Evolutionary conservation across 192 early-diverging fungal genomes (phyloP).

Genomic region (Coemansia sp.): DNA sequence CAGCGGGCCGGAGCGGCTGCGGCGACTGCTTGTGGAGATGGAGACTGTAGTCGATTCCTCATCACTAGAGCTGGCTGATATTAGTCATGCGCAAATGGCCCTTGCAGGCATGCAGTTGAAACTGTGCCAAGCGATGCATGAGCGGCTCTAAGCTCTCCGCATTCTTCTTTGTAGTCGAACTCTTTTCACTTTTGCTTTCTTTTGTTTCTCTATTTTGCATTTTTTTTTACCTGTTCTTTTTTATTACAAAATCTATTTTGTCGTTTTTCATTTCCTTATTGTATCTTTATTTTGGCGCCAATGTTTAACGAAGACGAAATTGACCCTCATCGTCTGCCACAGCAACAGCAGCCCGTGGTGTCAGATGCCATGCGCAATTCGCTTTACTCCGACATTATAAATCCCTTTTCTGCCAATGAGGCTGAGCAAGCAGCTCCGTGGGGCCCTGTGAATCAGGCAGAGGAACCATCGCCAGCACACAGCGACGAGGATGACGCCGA

Average conservation of each 20-base stretch:
- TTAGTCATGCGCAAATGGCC: constrained; percentile 1
- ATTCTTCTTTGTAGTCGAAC: not conserved
- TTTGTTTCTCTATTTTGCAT: not conserved
- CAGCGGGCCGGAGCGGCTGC: constrained; percentile 11
- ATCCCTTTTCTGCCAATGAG: constrained; percentile 35
- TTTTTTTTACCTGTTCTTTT: not conserved
- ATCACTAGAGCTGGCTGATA: not conserved
- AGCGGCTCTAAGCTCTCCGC: not conserved
- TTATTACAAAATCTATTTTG: not conserved
- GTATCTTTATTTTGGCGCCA: not conserved
- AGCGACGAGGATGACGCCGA: constrained; percentile 12
- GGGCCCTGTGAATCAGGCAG: not conserved
- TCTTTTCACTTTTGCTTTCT: not conserved
- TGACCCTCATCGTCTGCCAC: constrained; percentile 43
- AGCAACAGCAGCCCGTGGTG: not conserved
- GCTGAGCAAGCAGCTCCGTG: constrained; percentile 13
- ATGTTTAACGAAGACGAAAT: constrained; percentile 42
- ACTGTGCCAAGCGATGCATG: constrained; percentile 24
- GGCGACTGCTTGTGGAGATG: constrained; percentile 17
- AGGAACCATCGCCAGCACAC: not conserved
- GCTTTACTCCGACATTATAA: constrained; percentile 17
- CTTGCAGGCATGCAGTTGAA: constrained; percentile 24
- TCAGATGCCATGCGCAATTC: constrained; percentile 12
- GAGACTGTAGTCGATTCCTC: constrained; percentile 8
- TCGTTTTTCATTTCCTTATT: constrained; percentile 1